Percentiles rank a stretch among this genome's conserved stretches.
Evolutionary conservation across 2,329 filamentous ascomycete genomes (phyloP).

Genomic region (Berkeleyomyces rouxiae): DNA sequence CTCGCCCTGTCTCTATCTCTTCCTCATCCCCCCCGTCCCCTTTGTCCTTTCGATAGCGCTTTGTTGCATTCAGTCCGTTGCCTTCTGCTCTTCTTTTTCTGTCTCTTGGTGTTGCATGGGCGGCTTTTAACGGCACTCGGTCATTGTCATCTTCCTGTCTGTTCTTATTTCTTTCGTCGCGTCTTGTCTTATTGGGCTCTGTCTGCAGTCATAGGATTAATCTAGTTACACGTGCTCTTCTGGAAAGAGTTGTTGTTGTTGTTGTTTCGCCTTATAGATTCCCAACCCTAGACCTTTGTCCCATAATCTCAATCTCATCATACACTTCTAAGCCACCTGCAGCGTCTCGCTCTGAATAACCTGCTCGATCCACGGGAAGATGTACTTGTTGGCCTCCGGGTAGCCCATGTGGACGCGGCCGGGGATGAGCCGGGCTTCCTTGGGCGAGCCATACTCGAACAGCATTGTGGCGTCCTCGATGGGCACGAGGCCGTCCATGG

Average conservation of each 20-base stretch:
- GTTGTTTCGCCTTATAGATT: too few species aligned
- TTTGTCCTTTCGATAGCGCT: neutral
- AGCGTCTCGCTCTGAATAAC: conserved; percentile 25
- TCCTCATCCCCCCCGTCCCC: neutral
- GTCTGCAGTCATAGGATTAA: neutral
- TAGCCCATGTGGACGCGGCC: conserved; percentile 52
- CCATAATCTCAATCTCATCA: neutral
- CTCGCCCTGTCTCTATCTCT: neutral
- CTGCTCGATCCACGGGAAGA: conserved; percentile 46
- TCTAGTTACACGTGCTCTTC: neutral
- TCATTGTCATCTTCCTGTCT: neutral
- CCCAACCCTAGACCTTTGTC: neutral
- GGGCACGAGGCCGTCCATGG: conserved; percentile 47
- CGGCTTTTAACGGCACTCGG: conserved; percentile 14
- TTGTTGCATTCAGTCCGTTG: neutral
- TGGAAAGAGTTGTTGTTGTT: neutral
- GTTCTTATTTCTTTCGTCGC: neutral
- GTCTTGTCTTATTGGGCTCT: neutral
- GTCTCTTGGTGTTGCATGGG: neutral
- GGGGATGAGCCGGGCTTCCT: conserved; percentile 45
- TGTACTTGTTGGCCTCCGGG: conserved; percentile 37
- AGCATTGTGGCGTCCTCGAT: conserved; percentile 51
- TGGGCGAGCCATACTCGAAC: conserved; percentile 46
- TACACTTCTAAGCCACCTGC: neutral
- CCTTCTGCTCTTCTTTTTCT: neutral